Base-by-base conservation (phyloP, 805 yeast species). In the Groenewaldozyma tartarivorans region DNA sequence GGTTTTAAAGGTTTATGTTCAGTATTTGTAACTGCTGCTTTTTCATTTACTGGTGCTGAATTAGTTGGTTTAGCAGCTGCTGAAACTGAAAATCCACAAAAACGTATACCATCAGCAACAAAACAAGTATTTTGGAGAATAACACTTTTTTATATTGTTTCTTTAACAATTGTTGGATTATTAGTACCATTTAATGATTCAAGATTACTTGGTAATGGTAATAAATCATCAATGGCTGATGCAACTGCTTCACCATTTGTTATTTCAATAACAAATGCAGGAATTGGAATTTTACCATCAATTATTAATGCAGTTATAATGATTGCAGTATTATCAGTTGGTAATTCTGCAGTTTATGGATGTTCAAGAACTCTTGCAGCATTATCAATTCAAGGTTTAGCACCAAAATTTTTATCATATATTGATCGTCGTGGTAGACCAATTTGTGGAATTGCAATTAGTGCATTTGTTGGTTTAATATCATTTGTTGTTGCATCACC, bases 41-140 rank as follows among this genome's bases (percentile, higher is more conserved):
- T 81, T 57, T 72, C 85, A 7, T 83, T 76, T 54, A 75, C 81
- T 32, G 90, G 90, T 44, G 72, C 84, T 15, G 92, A 82, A 60
- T 65, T 82, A 50, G 73, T 74, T 31, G 84, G 86, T 38, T 67
- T 82, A 32, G 81, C 87, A 7, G 82, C 88, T 24, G 88, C 88
- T 5, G 94, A 83, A 59, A 69, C 85, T 19, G 71, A 61, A 27
- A 74, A 81, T 57, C 90, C 92, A 35, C 66, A 80, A 50, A 67
- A 66, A 41, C 62, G 81, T 2, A 69, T 81, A 41, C 92, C 90
- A 29, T 69, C 71, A 38, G 88, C 90, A 33, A 75, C 80, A 44
- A 82, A 81, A 60, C 88, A 83, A 63, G 85, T 81, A 3, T 81
- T 84, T 63, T 82, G 90, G 88, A 71, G 92, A 62, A 78, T 83